Evolutionary conservation across 1,284 basidiomycete species (phyloP), one percentile per base, ranked within the genome.

Genomic region (Paramarasmius palmivorus): DNA sequence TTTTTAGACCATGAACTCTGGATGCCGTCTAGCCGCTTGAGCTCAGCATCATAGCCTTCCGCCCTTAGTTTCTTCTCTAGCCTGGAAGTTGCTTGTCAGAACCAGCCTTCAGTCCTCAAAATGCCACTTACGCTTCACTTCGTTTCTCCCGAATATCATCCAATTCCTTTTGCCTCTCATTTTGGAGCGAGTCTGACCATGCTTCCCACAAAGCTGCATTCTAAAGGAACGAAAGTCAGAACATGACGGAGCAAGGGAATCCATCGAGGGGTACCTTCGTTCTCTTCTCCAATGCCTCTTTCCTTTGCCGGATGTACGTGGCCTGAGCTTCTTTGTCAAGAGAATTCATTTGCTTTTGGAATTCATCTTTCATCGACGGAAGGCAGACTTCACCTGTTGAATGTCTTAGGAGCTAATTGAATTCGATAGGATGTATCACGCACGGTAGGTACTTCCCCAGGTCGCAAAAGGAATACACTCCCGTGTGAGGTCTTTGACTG

Each of bases 21-120:
- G 19, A n/a, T 15, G 20, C 9, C n/a, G 41, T 36, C 12, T 8
- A 23, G 35, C 17, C n/a, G 34, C 4, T 4, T 17, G 23, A 55
- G 25, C 35, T 55, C 53, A 17, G 47, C 41, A 15, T n/a, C 49
- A 42, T 55, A 50, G 17, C 53, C 53, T 49, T 50, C 44, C n/a
- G 42, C 49, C 4, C 17, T 44, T n/a, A 55, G 49, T 34, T 55
- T 55, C 22, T n/a, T 42, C 25, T 40, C 26, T 14, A 55, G 34
- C 8, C 53, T 55, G 20, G 5, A 34, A n/a, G 29, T 22, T 15
- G 4, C 9, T 9, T 14, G 17, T 37, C 44, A 32, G 36, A 10
- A 12, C 20, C 15, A 23, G 25, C 17, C n/a, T 10, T 34, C 14
- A 29, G 19, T 19, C 14, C 22, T 9, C 36, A 37, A 15, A 1